phyloP scores from a whole-genome alignment of 2,329 filamentous ascomycete species.

The Alternaria sp. region DNA sequence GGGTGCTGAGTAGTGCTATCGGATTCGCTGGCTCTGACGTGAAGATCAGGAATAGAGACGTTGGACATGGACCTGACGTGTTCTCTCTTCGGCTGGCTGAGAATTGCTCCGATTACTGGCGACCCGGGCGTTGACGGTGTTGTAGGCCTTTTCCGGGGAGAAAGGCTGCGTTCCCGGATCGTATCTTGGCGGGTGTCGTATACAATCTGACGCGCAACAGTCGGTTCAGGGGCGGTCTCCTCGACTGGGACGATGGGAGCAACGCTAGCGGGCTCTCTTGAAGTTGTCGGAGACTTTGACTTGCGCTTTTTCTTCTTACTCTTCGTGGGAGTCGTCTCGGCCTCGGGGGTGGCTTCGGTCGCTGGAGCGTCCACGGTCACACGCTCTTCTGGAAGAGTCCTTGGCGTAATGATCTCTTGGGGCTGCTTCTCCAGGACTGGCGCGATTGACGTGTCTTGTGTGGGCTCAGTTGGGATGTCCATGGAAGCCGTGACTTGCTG shows the following conservation, averaged over 20 bases:
- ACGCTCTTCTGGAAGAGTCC: not conserved
- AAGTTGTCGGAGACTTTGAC: constrained; percentile 13
- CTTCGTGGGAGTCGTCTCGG: constrained; percentile 11
- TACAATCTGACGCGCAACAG: not conserved
- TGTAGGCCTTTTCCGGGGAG: constrained; percentile 4
- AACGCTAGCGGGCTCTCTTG: not conserved
- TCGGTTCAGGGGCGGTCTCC: not conserved
- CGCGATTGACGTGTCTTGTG: not conserved
- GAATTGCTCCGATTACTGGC: not conserved
- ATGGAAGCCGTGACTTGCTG: not conserved
- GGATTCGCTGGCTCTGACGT: not conserved
- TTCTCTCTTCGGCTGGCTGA: constrained; percentile 25
- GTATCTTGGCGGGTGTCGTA: not conserved
- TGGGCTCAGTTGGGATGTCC: not conserved
- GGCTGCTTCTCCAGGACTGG: not conserved
- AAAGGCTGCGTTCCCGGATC: not conserved
- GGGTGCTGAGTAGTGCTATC: not conserved
- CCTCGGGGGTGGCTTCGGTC: constrained; percentile 4
- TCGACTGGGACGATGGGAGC: not conserved
- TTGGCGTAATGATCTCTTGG: not conserved
- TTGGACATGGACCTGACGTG: constrained; percentile 22
- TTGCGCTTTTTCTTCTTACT: constrained; percentile 27
- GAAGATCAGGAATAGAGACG: not conserved
- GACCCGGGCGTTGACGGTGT: constrained; percentile 2
- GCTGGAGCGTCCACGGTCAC: not conserved